Percentiles rank a stretch among this genome's conserved stretches.
phyloP scores from a whole-genome alignment of 148 eudicot genomes.

The Cornus kousa region DNA sequence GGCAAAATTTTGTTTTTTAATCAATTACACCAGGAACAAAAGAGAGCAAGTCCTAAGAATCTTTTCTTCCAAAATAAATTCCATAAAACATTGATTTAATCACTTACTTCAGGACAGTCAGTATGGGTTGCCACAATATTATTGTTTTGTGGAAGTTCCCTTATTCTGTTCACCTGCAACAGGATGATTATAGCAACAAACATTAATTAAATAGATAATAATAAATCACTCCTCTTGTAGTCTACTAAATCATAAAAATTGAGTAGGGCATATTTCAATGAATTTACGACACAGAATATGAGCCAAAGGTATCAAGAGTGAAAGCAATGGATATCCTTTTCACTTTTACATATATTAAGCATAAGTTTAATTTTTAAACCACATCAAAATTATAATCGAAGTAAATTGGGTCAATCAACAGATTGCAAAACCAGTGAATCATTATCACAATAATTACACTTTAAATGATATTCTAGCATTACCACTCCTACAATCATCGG shows the following conservation, averaged over 20 bases:
- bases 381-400: background rate
- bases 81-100: background rate
- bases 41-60: background rate
- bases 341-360: background rate
- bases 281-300: background rate
- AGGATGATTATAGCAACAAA: background rate
- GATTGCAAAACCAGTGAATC: background rate
- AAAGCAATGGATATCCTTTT: background rate
- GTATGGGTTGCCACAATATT: constrained; percentile 93
- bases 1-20: background rate
- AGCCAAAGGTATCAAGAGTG: background rate
- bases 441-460: too few species aligned
- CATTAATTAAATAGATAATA: background rate
- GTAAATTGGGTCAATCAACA: background rate
- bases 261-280: background rate
- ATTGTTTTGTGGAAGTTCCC: constrained; percentile 92
- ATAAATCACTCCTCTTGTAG: background rate
- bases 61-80: background rate
- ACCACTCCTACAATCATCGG: too few species aligned
- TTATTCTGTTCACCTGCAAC: constrained; percentile 88
- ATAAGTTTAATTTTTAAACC: background rate
- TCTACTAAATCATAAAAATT: background rate
- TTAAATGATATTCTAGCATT: too few species aligned
- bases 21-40: background rate
- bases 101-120: constrained; percentile 90